Evolutionary conservation across 2,329 filamentous ascomycete genomes (phyloP).

Genomic region (Fusarium neocosmosporiellum): DNA sequence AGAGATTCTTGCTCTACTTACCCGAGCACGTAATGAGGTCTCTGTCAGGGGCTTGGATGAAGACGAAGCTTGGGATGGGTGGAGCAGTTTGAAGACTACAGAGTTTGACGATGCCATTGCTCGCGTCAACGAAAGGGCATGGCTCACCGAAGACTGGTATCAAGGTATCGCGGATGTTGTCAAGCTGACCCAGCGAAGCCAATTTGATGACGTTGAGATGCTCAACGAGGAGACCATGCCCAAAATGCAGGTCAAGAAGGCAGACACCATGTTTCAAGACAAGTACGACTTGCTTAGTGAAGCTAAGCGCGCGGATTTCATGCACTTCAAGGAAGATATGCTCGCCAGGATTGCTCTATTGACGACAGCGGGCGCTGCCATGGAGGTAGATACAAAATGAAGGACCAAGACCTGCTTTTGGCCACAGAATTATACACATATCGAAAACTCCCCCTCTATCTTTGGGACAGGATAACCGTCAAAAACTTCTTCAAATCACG

Average conservation of each 20-base stretch:
- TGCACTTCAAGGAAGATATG: slow-evolving; percentile 71
- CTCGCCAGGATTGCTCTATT: slow-evolving; percentile 65
- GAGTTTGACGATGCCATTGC: slow-evolving; percentile 73
- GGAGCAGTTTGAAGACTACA: slow-evolving; percentile 58
- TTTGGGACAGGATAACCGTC: slow-evolving; percentile 16
- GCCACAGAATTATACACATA: slow-evolving; percentile 37
- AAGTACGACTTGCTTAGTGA: slow-evolving; percentile 78
- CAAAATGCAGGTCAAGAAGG: slow-evolving; percentile 58
- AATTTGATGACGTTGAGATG: slow-evolving; percentile 49
- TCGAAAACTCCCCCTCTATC: slow-evolving; percentile 31
- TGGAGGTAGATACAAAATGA: slow-evolving; percentile 51
- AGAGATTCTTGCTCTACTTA: slow-evolving; percentile 57
- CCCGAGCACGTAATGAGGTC: slow-evolving; percentile 55
- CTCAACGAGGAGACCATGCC: slow-evolving; percentile 48
- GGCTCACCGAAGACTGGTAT: slow-evolving; percentile 74
- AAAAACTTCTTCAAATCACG: slow-evolving; percentile 12
- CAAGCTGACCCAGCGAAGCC: slow-evolving; percentile 45
- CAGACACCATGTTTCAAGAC: slow-evolving; percentile 80
- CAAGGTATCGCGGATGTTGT: slow-evolving; percentile 67
- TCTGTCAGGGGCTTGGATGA: slow-evolving; percentile 53
- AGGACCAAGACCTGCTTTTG: slow-evolving; percentile 41
- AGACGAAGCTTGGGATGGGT: slow-evolving; percentile 65
- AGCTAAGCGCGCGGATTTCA: slow-evolving; percentile 69
- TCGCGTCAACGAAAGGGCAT: slow-evolving; percentile 65
- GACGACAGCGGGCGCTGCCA: slow-evolving; percentile 40